A percentile compares a stretch with the other conserved stretches of the same genome.
Conservation (phyloP, 768 basidiomycete species). For the Leccinum boreale region DNA sequence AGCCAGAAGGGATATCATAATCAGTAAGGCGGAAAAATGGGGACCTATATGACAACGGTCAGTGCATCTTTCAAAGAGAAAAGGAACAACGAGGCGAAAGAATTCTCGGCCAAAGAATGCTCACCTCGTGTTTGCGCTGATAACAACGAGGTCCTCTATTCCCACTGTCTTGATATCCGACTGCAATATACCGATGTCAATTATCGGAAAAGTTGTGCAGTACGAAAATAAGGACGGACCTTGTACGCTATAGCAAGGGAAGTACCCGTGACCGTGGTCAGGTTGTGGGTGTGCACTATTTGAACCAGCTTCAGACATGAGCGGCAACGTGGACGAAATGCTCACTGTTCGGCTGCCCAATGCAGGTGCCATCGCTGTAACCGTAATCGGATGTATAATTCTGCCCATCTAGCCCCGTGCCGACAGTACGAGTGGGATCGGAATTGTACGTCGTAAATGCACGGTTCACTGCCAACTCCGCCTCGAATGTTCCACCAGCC, state of each 20-base stretch:
- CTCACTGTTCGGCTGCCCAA: constrained; percentile 14
- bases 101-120: neutral
- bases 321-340: neutral
- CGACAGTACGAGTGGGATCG: neutral
- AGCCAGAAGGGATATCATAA: constrained; percentile 4
- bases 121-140: neutral
- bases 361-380: neutral
- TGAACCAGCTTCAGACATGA: neutral
- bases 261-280: constrained; percentile 7
- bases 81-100: too few species aligned
- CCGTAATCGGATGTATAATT: constrained; percentile 2
- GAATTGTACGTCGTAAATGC: neutral
- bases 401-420: constrained; percentile 2
- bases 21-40: neutral
- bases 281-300: constrained; percentile 15
- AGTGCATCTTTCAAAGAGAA: neutral
- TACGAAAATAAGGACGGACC: constrained; percentile 3
- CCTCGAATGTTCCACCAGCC: neutral
- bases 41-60: constrained; percentile 2
- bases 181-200: neutral
- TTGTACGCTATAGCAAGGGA: constrained; percentile 9
- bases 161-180: neutral
- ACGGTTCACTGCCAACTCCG: constrained; percentile 8
- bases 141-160: neutral
- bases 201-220: neutral